Percentiles rank a stretch among this genome's conserved stretches.
These are phyloP conservation scores for Polymyxa betae DNA, from an alignment of 208 protist species.

Conservation along the genomic window DNA sequence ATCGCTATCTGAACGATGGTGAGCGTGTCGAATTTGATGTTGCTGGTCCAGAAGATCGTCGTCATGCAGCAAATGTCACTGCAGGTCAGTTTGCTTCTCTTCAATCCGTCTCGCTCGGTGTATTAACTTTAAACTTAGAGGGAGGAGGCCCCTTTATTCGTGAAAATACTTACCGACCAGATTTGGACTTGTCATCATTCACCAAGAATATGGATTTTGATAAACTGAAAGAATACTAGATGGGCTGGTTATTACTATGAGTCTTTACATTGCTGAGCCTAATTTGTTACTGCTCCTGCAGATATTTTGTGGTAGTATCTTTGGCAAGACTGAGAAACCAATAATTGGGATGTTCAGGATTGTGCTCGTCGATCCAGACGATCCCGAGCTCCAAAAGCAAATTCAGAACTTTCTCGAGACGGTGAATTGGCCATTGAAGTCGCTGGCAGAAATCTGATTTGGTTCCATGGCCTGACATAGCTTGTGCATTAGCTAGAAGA, in stretches of 20 bases:
- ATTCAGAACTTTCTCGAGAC: background rate
- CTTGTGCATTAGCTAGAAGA: conserved; percentile 54
- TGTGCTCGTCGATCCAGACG: conserved; percentile 6
- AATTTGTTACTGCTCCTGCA: too few species aligned
- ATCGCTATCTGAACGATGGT: background rate
- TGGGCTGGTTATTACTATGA: too few species aligned
- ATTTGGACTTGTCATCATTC: too few species aligned
- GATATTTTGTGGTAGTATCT: background rate
- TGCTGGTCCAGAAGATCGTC: background rate
- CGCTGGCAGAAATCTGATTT: background rate
- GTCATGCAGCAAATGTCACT: background rate
- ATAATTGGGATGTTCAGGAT: conserved; percentile 3
- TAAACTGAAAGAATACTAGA: too few species aligned
- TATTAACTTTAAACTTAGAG: too few species aligned
- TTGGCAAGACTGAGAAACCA: conserved; percentile 41
- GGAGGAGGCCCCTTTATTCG: background rate
- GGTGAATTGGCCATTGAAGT: background rate
- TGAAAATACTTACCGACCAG: background rate
- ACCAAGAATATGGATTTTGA: too few species aligned
- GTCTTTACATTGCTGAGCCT: too few species aligned
- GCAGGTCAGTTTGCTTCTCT: too few species aligned
- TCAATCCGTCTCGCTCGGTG: too few species aligned
- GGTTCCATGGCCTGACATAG: background rate
- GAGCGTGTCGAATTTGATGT: background rate
- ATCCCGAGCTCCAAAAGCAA: conserved; percentile 9